A percentile compares a stretch with the other conserved stretches of the same genome.
phyloP scores from a whole-genome alignment of 257 asterid species.

The Solanum peruvianum region DNA sequence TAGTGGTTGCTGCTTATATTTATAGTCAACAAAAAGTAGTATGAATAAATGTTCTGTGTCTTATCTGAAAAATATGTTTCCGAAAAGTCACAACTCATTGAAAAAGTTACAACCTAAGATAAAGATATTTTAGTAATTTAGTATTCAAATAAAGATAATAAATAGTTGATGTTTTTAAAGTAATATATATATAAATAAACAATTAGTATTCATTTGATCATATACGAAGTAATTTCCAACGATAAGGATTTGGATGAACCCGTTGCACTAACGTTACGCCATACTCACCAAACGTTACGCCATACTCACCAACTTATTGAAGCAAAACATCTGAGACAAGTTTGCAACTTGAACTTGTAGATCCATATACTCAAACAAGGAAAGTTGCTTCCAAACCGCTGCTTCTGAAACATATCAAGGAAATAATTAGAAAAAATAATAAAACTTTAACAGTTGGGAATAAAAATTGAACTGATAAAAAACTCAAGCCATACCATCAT shows the following conservation, averaged over 20 bases:
- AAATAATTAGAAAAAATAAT: neutral
- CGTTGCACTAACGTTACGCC: neutral
- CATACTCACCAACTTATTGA: neutral
- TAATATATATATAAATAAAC: neutral
- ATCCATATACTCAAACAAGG: neutral
- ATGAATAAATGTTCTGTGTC: too few species aligned
- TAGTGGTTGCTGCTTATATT: too few species aligned
- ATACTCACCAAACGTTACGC: neutral
- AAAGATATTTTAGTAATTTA: too few species aligned
- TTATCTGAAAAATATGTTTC: too few species aligned
- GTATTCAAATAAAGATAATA: too few species aligned
- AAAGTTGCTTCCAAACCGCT: neutral
- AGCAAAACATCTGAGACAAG: neutral
- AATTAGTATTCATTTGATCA: neutral
- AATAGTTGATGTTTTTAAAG: accelerated
- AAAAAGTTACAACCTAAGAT: too few species aligned
- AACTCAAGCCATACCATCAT: neutral
- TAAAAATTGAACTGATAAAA: neutral
- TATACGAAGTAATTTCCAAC: neutral
- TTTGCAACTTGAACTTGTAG: neutral
- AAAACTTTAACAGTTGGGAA: neutral
- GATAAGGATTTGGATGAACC: neutral
- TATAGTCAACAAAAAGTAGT: too few species aligned
- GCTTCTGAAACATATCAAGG: neutral
- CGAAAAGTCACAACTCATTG: too few species aligned